phyloP scores from a whole-genome alignment of 176 grass and related monocot species.

The Coix lacrymajobi region DNA sequence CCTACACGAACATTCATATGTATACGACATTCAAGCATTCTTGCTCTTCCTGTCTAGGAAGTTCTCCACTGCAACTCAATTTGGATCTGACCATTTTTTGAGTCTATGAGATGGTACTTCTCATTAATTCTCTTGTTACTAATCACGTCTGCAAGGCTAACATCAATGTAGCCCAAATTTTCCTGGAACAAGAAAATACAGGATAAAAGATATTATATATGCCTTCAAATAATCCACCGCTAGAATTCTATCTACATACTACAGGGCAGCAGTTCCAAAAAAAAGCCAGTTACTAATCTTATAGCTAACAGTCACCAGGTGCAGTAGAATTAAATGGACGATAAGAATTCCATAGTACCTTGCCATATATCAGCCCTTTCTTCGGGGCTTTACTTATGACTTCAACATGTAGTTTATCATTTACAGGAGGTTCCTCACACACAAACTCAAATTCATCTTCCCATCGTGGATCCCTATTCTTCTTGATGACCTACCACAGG shows the following conservation, averaged over 20 bases:
- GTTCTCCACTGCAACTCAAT: constrained; percentile 81
- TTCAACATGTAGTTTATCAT: constrained; percentile 80
- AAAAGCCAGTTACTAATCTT: background rate
- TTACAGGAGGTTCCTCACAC: constrained; percentile 70
- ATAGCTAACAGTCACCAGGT: background rate
- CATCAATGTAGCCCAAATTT: constrained; percentile 75
- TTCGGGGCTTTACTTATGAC: constrained; percentile 75
- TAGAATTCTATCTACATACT: background rate
- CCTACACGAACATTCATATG: background rate
- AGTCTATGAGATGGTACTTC: constrained; percentile 78
- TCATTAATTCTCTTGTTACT: constrained; percentile 81
- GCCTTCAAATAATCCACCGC: background rate
- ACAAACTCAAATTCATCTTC: constrained; percentile 74
- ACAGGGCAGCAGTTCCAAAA: background rate
- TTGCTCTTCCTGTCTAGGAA: constrained; percentile 47
- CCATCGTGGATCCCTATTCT: constrained; percentile 90
- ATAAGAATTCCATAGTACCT: constrained; percentile 44
- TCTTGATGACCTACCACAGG: constrained; percentile 73
- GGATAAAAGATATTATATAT: background rate
- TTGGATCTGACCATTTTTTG: constrained; percentile 77
- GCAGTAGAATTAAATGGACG: background rate
- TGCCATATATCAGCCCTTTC: constrained; percentile 70
- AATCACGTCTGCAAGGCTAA: constrained; percentile 65
- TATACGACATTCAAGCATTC: constrained; percentile 6
- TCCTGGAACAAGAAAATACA: constrained; percentile 45